Evolutionary conservation across 306 rosid genomes (phyloP), one percentile per base, ranked within the genome.

Genomic region (Vicia sativa): DNA sequence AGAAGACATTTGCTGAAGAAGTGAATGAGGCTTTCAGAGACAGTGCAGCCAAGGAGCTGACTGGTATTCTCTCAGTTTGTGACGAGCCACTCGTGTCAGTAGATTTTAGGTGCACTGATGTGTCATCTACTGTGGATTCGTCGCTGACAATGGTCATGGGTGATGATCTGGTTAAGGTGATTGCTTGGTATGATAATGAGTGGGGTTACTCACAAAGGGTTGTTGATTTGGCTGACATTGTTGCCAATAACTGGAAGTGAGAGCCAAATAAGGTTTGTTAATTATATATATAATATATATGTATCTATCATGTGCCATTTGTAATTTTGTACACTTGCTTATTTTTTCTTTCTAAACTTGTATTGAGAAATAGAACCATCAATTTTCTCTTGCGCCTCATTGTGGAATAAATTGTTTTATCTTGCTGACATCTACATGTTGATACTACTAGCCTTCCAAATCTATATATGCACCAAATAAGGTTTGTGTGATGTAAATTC

Each of bases 181-280:
- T 93, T 71, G 99, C 99, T 53, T 93, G 99, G 99, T 93, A 90
- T 69, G 99, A 93, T 41, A 93, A 93, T 5, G 97, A 93, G 55
- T 90, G 97, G 99, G 99, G 99, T 57, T 93, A 93, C 86, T 93
- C 97, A 5, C 99, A 93, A 72, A 84, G 97, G 87, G 99, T 93
- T 9, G 99, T 93, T 29, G 99, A 93, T 83, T 83, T 93, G 86
- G 99, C 99, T 65, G 67, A 93, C 85, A 90, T 93, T 80, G 99
- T 93, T 76, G 97, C 99, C 87, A 55, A 88, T 75, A 85, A 81
- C 49, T 93, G 96, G 99, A 93, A 88, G 80, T 88, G 90, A 71
- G 84, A 55, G 38, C 52, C 49, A 26, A 26, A 35, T 71, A 11
- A 11, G n/a, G 15, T 55, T 55, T 55, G 39, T n/a, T 28, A 55